A percentile compares a stretch with the other conserved stretches of the same genome.
Evolutionary conservation across 2,329 filamentous ascomycete genomes (phyloP).

Genomic region (Zymoseptoria crescenta): DNA sequence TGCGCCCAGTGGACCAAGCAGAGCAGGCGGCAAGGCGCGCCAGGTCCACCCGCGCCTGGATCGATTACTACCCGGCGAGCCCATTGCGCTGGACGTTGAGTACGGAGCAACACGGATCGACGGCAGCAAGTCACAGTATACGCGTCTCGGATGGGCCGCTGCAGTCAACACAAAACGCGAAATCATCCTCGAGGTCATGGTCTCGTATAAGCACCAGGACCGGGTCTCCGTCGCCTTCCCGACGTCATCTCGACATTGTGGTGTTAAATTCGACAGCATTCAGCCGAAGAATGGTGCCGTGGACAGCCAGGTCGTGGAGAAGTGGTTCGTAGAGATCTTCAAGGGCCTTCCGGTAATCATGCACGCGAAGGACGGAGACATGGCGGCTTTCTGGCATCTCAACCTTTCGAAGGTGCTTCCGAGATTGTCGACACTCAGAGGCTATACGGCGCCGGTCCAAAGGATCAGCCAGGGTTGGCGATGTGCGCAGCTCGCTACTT

Average conservation of each 20-base stretch:
- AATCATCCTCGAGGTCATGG: constrained; percentile 10
- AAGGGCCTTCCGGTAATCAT: not conserved
- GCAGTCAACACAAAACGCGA: constrained; percentile 8
- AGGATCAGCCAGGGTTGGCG: constrained; percentile 1
- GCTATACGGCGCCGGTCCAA: not conserved
- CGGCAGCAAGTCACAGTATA: not conserved
- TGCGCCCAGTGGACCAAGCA: no score
- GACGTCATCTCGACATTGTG: constrained; percentile 4
- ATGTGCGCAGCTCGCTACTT: not conserved
- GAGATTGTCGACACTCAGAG: constrained; percentile 10
- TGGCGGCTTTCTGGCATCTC: not conserved
- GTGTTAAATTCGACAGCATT: constrained; percentile 6
- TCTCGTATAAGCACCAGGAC: constrained; percentile 2
- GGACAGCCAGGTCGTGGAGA: no score
- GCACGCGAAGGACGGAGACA: not conserved
- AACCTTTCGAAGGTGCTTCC: not conserved
- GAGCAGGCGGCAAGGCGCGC: no score
- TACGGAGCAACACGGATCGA: not conserved
- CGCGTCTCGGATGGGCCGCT: constrained; percentile 12
- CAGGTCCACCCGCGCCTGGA: constrained; percentile 9
- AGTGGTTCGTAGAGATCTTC: no score
- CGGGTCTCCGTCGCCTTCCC: not conserved
- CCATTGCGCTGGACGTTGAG: constrained; percentile 10
- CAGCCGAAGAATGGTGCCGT: constrained; percentile 1
- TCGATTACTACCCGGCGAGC: constrained; percentile 7